Evolutionary conservation across 768 basidiomycete species (phyloP).

Genomic region (Pulveroboletus sp.): DNA sequence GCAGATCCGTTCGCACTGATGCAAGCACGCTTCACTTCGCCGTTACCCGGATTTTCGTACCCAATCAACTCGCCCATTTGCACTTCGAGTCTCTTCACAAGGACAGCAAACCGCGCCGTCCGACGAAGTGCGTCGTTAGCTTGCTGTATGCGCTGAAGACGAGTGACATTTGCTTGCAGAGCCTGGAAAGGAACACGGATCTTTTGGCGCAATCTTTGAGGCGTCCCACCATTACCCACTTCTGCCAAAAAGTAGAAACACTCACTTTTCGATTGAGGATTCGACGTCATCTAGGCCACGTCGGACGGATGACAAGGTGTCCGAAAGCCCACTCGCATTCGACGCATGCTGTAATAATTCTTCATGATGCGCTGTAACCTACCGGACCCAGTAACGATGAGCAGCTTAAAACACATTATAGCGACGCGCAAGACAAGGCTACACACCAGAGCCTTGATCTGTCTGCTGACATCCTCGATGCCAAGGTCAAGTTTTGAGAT

Average conservation of each 20-base stretch:
- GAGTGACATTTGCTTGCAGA: constrained; percentile 62
- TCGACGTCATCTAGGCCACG: constrained; percentile 72
- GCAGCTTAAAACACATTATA: too few species aligned
- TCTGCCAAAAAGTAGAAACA: not conserved
- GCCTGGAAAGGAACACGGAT: constrained; percentile 80
- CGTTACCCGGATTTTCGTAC: not conserved
- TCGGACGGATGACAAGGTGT: constrained; percentile 62
- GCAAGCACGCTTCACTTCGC: not conserved
- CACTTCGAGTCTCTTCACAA: constrained; percentile 74
- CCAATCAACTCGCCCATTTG: constrained; percentile 72
- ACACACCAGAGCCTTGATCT: constrained; percentile 79
- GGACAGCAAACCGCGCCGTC: constrained; percentile 76
- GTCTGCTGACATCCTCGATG: constrained; percentile 88
- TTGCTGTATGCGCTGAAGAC: constrained; percentile 75
- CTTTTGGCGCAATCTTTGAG: constrained; percentile 72
- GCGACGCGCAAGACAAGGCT: not conserved
- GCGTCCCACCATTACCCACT: not conserved
- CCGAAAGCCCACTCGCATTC: constrained; percentile 63
- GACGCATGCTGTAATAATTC: constrained; percentile 79
- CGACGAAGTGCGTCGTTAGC: constrained; percentile 82
- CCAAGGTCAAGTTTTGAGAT: constrained; percentile 83
- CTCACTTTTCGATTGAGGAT: constrained; percentile 70
- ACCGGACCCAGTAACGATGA: not conserved
- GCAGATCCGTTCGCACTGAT: not conserved
- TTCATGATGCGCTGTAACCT: constrained; percentile 84